phyloP scores from a whole-genome alignment of 2,329 filamentous ascomycete genomes.

The Trichoderma cornu-damae region DNA sequence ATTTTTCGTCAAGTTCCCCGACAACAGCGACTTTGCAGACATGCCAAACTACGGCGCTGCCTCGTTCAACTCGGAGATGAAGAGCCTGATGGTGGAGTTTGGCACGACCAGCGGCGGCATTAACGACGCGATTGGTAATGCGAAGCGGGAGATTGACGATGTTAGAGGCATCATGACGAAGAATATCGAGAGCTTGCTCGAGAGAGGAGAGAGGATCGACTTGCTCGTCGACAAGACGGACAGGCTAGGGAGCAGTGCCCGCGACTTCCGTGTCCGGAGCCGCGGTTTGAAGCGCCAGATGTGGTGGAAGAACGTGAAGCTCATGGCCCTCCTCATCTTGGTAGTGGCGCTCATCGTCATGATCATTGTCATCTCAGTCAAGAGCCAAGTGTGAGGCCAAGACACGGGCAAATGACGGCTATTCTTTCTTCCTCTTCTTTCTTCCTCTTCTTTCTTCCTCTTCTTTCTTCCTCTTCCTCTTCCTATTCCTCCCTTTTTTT shows the following conservation, averaged over 20 bases:
- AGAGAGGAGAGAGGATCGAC: constrained; percentile 89
- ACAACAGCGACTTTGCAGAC: constrained; percentile 63
- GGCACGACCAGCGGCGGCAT: constrained; percentile 71
- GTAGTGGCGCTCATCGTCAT: constrained; percentile 58
- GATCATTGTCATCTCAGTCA: constrained; percentile 50
- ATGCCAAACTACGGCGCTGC: constrained; percentile 88
- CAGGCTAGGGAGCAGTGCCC: constrained; percentile 76
- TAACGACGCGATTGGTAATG: constrained; percentile 77
- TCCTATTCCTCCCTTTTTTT: no score
- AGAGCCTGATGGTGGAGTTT: constrained; percentile 74
- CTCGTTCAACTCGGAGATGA: constrained; percentile 76
- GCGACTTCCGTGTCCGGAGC: constrained; percentile 85
- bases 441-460: not conserved
- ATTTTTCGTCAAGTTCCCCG: constrained; percentile 69
- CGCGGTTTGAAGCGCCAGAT: constrained; percentile 83
- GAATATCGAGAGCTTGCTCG: constrained; percentile 85
- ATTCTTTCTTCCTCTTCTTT: not conserved
- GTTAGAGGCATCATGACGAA: constrained; percentile 91
- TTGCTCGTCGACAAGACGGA: constrained; percentile 96
- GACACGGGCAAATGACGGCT: not conserved
- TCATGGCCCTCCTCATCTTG: constrained; percentile 74
- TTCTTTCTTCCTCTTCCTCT: not conserved
- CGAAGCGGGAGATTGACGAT: constrained; percentile 85
- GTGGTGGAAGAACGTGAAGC: constrained; percentile 99
- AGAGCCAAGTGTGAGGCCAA: constrained; percentile 33